These are phyloP conservation scores for Ustilago tritici DNA, from an alignment of 1,284 basidiomycete genomes.

Conservation along the genomic window DNA sequence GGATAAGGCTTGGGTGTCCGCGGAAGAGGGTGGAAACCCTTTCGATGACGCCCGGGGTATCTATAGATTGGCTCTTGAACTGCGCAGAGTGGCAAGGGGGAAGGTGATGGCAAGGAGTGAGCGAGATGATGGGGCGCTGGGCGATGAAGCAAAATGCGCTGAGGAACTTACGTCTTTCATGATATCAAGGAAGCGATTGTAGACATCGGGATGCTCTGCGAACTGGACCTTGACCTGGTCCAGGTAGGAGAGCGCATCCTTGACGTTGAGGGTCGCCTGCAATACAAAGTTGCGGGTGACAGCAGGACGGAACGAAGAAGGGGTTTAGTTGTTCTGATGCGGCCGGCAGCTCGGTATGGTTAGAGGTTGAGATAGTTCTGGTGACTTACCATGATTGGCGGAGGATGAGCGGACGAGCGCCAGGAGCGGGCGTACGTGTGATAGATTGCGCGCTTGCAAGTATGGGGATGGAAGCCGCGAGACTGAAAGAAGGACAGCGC, in stretches of 20 bases:
- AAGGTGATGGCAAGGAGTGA: not conserved
- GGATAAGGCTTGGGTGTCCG: conserved; percentile 91
- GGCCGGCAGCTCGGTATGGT: not conserved
- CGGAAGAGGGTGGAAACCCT: conserved; percentile 95
- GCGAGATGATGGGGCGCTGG: not conserved
- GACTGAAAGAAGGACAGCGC: not conserved
- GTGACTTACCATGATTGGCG: conserved; percentile 42
- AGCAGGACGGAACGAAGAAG: not conserved
- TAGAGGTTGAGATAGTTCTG: not conserved
- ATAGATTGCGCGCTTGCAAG: not conserved
- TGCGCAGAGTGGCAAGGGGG: conserved; percentile 12
- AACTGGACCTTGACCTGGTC: conserved; percentile 94
- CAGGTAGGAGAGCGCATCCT: conserved; percentile 95
- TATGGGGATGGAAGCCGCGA: not conserved
- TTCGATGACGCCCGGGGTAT: conserved; percentile 98
- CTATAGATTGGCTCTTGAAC: conserved; percentile 75
- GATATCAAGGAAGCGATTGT: conserved; percentile 96
- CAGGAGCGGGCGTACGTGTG: not conserved
- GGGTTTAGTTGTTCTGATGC: not conserved
- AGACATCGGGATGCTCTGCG: conserved; percentile 90
- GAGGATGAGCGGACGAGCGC: conserved; percentile 21
- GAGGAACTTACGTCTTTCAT: conserved; percentile 82
- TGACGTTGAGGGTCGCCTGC: conserved; percentile 71
- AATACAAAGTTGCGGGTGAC: not conserved
- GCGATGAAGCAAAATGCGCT: not conserved